Percentiles rank a stretch among this genome's conserved stretches.
These are phyloP conservation scores for Pseudogymnoascus sp. DNA, from an alignment of 2,329 filamentous ascomycete species.

Conservation along the genomic window DNA sequence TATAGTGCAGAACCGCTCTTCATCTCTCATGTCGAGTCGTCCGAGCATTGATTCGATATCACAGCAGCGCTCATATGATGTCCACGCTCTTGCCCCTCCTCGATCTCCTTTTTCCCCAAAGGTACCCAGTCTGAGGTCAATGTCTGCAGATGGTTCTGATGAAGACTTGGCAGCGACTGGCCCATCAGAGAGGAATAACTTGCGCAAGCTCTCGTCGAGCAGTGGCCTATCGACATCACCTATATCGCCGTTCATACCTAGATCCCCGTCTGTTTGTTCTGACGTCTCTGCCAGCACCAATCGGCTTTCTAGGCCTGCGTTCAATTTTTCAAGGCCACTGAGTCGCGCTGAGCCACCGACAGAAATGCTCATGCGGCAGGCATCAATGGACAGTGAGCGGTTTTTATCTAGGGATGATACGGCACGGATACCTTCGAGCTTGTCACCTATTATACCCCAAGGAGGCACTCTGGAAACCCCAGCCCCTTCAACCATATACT, in stretches of 20 bases:
- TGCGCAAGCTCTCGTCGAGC: constrained; percentile 70
- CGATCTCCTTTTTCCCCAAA: constrained; percentile 34
- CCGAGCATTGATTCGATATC: constrained; percentile 24
- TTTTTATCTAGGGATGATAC: constrained; percentile 58
- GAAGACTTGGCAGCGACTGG: constrained; percentile 54
- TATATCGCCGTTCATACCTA: constrained; percentile 54
- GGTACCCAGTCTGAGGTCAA: constrained; percentile 53
- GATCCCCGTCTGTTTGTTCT: constrained; percentile 79
- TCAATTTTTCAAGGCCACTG: constrained; percentile 89
- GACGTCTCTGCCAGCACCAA: constrained; percentile 59
- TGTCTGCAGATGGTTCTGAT: constrained; percentile 57
- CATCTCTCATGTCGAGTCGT: constrained; percentile 15
- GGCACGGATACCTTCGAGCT: constrained; percentile 61
- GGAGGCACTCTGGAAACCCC: constrained; percentile 41
- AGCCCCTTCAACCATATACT: constrained; percentile 73
- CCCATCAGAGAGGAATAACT: constrained; percentile 54
- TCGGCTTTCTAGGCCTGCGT: constrained; percentile 60
- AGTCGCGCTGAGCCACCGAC: constrained; percentile 59
- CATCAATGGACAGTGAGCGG: constrained; percentile 59
- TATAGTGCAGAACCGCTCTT: constrained; percentile 15
- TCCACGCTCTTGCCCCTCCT: constrained; percentile 36
- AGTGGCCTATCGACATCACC: constrained; percentile 56
- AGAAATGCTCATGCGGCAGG: constrained; percentile 50
- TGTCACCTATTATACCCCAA: constrained; percentile 60
- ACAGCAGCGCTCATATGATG: constrained; percentile 27